Evolutionary conservation across 176 grass and related monocot species (phyloP), one percentile per base, ranked within the genome.

Genomic region (Paspalum vaginatum): DNA sequence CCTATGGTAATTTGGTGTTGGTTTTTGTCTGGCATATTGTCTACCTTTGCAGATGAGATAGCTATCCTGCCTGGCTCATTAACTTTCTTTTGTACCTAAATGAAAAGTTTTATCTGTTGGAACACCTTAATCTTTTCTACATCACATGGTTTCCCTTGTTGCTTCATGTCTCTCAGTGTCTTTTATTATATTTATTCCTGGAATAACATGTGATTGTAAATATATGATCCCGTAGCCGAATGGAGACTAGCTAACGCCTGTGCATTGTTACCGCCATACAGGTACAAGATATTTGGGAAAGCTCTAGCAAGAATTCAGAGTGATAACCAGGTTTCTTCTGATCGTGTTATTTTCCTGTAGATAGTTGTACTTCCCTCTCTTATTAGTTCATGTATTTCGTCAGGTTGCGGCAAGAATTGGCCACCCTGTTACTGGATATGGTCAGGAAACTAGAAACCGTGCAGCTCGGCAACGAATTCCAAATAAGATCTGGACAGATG

Each of bases 271-370:
- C 43, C 51, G 44, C 83, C 45, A 68, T 76, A 49, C 65, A 99
- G 92, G 81, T 98, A 94, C 85, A 94, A 94, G 77, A 93, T 98
- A 80, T 98, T 93, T 67, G 95, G 92, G 49, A 98, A 94, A 87
- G 90, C 92, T 74, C 90, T 98, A 70, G 55, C 86, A 78, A 94
- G 92, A 89, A 90, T 98, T 55, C 95, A 93, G 81, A 89, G 74
- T 68, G 95, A 95, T 57, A 93, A 88, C 71, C 88, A 93, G 92
- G 89, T 98, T 66, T 82, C 70, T 54, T n/a, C 32, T 21, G 18
- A 53, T 82, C 1, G 5, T 59, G 49, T 56, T 58, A 43, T 82
- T 66, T 32, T 18, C 9, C 17, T 50, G 21, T 78, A 38, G 21
- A 79, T 61, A 54, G 50, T 75, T 78, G 45, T 84, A 40, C 15